Conservation (phyloP, 495 filamentous ascomycete genomes). For the Lasiosphaeriaceae sp. region DNA sequence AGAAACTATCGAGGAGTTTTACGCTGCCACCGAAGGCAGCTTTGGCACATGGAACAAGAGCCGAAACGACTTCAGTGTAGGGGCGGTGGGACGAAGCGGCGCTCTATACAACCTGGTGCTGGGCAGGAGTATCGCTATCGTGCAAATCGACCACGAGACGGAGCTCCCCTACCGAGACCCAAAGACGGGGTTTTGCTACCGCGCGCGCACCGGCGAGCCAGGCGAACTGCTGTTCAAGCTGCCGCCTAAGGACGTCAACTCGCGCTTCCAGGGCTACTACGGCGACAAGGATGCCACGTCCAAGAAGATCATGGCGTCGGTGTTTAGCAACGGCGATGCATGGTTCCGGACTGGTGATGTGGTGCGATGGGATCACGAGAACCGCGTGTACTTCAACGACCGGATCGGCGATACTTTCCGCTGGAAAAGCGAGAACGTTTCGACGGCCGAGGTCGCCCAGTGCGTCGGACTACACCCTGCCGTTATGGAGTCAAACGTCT, state of each 20-base stretch:
- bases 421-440: constrained; percentile 94
- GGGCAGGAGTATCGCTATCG: constrained; percentile 49
- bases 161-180: constrained; percentile 69
- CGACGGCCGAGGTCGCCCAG: constrained; percentile 77
- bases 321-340: constrained; percentile 75
- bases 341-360: constrained; percentile 88
- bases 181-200: constrained; percentile 67
- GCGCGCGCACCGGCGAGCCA: constrained; percentile 55
- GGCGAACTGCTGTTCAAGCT: constrained; percentile 80
- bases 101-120: constrained; percentile 53
- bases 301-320: constrained; percentile 74
- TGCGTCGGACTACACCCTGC: constrained; percentile 63
- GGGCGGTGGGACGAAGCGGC: constrained; percentile 80
- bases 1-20: constrained; percentile 80
- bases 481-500: constrained; percentile 80
- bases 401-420: constrained; percentile 92
- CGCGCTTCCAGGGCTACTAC: constrained; percentile 83
- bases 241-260: constrained; percentile 58
- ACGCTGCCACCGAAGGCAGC: constrained; percentile 79
- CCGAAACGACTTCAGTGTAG: constrained; percentile 69
- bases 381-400: constrained; percentile 80
- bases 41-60: constrained; percentile 70
- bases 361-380: constrained; percentile 64
- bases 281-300: constrained; percentile 70
- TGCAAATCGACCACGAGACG: constrained; percentile 68